Base-by-base conservation (phyloP, 2,329 filamentous ascomycete species). In the Neofusicoccum kwambonambiense region DNA sequence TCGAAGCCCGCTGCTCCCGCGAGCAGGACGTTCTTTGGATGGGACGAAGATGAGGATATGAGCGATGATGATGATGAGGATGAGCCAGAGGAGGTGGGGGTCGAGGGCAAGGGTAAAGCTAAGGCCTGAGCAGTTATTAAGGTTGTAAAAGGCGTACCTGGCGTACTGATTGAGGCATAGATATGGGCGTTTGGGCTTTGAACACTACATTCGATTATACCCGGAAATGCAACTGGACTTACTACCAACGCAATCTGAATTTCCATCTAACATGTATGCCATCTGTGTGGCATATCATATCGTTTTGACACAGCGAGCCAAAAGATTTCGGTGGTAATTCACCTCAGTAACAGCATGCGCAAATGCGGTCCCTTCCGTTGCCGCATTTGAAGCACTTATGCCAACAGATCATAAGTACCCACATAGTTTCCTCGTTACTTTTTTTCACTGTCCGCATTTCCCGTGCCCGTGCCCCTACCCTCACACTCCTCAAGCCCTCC, bases 31-130 rank as follows among this genome's bases (percentile, higher is more conserved):
- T 91, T 93, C 72, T 90, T 89, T 70, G 90, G 90, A 0, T 94
- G 93, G 78, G 90, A 93, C 67, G 90, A 93, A 39, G 89, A 91
- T 62, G 90, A 93, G 44, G 74, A 76, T 60, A 77, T 81, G 70
- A 81, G 78, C 63, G 78, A 81, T 19, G 79, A 78, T 34, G 80
- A 81, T 31, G 81, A 82, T 13, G 80, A 80, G 9, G 80, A 80
- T 17, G 77, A 78, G 17, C 62, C 64, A 8, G 66, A 67, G 31
- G 70, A 72, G 17, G 72, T 37, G 4, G 73, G 79, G 65, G 79
- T 75, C 19, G 83, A 80, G 69, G 78, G 74, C 51, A 82, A 79
- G 71, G 80, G 68, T 68, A 83, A 78, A 71, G 77, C 72, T 12
- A 58, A 64, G 61, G 47, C 41, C 35, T 64, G 39, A 54, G 31